Conservation (phyloP, 495 filamentous ascomycete genomes). For the Aspergillus haitiensis region DNA sequence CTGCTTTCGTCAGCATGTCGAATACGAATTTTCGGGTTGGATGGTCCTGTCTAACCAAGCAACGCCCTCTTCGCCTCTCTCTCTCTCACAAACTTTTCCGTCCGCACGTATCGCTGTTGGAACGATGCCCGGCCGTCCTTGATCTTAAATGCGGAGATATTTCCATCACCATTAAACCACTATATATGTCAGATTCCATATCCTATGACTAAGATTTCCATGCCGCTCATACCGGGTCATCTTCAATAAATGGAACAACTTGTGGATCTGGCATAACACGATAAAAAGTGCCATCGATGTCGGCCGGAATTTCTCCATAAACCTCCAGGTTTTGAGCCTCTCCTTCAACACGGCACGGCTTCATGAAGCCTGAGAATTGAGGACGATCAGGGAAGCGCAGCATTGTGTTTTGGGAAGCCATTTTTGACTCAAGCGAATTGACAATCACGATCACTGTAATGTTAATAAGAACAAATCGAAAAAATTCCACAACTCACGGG, state of each 20-base stretch:
- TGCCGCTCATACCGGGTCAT: constrained; percentile 22
- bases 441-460: too few species aligned
- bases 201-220: not conserved
- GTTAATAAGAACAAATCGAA: too few species aligned
- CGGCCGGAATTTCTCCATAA: constrained; percentile 28
- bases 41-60: constrained; percentile 28
- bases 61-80: constrained; percentile 38
- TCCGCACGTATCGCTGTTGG: constrained; percentile 54
- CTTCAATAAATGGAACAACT: constrained; percentile 25
- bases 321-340: constrained; percentile 23
- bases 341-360: constrained; percentile 25
- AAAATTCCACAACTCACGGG: too few species aligned
- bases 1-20: constrained; percentile 15
- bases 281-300: constrained; percentile 35
- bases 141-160: constrained; percentile 55
- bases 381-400: not conserved
- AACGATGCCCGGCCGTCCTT: constrained; percentile 49
- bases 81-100: constrained; percentile 50
- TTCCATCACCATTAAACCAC: constrained; percentile 38
- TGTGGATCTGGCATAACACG: constrained; percentile 34
- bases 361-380: constrained; percentile 6
- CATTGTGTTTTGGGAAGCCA: not conserved
- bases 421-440: not conserved
- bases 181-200: constrained; percentile 8
- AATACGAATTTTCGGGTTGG: too few species aligned